Percentiles rank a stretch among this genome's conserved stretches.
phyloP scores from a whole-genome alignment of 768 basidiomycete genomes.

The Scleroderma citrinum region DNA sequence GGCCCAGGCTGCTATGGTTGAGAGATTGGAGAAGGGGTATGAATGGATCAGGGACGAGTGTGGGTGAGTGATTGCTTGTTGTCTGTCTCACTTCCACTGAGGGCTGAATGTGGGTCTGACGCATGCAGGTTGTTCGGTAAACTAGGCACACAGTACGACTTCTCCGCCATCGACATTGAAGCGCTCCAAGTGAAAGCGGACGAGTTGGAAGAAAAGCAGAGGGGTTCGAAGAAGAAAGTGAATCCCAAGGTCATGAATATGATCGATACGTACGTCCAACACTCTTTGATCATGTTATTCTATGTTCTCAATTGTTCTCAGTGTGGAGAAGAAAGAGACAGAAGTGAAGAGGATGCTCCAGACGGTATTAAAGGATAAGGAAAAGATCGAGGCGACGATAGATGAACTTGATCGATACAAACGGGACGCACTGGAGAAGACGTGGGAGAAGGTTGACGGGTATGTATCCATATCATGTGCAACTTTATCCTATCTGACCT shows the following conservation, averaged over 20 bases:
- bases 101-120: conserved; percentile 1
- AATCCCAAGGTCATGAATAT: conserved; percentile 94
- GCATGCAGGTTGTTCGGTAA: conserved; percentile 74
- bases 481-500: neutral
- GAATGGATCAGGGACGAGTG: conserved; percentile 89
- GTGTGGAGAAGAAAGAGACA: conserved; percentile 90
- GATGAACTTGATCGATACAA: conserved; percentile 91
- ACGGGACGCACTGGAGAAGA: conserved; percentile 86
- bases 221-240: conserved; percentile 90
- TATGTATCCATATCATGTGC: conserved; percentile 23
- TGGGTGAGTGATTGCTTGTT: conserved; percentile 53
- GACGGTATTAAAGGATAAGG: conserved; percentile 86
- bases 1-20: conserved; percentile 43
- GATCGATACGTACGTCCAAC: conserved; percentile 74
- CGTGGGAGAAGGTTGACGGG: conserved; percentile 95
- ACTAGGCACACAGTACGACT: conserved; percentile 76
- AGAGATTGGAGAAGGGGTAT: conserved; percentile 72
- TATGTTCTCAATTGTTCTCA: conserved; percentile 22
- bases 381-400: conserved; percentile 93
- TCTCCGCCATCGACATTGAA: conserved; percentile 55
- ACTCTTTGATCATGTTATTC: neutral
- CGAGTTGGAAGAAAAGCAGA: conserved; percentile 73
- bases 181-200: conserved; percentile 56
- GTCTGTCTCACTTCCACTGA: neutral
- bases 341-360: conserved; percentile 83